Base-by-base conservation (phyloP, 2,329 filamentous ascomycete genomes). In the Eutypa lata region DNA sequence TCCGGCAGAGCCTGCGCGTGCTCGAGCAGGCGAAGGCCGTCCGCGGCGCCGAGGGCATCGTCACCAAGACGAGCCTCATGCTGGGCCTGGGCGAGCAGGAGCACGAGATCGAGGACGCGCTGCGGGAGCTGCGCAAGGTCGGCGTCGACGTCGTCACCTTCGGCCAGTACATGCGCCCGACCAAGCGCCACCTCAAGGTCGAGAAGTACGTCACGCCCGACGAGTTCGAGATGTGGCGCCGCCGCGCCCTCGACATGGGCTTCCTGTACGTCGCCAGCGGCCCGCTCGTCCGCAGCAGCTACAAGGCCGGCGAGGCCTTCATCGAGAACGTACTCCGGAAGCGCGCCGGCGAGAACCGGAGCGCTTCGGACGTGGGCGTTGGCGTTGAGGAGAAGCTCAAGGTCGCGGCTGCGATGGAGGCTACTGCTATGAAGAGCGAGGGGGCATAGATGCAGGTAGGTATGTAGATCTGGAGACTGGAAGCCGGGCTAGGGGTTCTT, bases 21-120 rank as follows among this genome's bases (percentile, higher is more conserved):
- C 74, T 99, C 55, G 80, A 85, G 53, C 85, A 89, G 37, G 94
- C 89, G 28, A 97, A 99, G 79, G 80, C 84, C 55, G 84, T 88
- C 2, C 84, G 82, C 53, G 78, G 80, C 52, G 71, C 76, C 56
- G 83, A 87, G 1, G 82, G 82, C 3, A 81, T 97, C 55, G 96
- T 99, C 64, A 99, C 94, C n/a, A 99, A 99, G 81, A 97, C 94
- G 1, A 96, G 91, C 62, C 84, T 99, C 58, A 99, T 99, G 94
- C 80, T 99, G 22, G 94, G 94, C 3, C 75, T 99, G 5, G 94
- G 94, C 13, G 94, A 99, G 79, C 91, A 87, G 24, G 92, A 97
- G 64, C 82, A 89, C 18, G 89, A 97, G 73, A 72, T 99, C 1
- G 88, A 85, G 82, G 83, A 89, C 57, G 84, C 93, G 1, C 73